Evolutionary conservation across 2,329 filamentous ascomycete genomes (phyloP).

Genomic region (Penicillium thymicola): DNA sequence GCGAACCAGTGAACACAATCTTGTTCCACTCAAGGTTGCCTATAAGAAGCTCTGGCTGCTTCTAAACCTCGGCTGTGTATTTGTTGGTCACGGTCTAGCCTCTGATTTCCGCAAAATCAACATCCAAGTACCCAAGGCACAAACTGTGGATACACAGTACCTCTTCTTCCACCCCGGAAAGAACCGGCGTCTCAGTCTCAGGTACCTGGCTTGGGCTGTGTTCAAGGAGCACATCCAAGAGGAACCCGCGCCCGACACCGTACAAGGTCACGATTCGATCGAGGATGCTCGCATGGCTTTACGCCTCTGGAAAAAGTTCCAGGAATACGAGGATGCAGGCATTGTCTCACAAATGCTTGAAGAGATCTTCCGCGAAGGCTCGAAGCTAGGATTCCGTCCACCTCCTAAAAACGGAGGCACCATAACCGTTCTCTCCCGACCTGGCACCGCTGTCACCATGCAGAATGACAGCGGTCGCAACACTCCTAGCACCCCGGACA

Average conservation of each 20-base stretch:
- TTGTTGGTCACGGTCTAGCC: conserved; percentile 88
- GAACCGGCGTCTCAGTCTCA: conserved; percentile 81
- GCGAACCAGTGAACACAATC: conserved; percentile 71
- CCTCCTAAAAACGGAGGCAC: conserved; percentile 43
- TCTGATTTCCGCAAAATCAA: conserved; percentile 98
- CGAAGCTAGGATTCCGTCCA: conserved; percentile 57
- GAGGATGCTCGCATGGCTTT: conserved; percentile 91
- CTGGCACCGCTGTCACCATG: conserved; percentile 39
- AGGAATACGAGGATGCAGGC: conserved; percentile 83
- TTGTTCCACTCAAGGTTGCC: conserved; percentile 82
- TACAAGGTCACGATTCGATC: conserved; percentile 75
- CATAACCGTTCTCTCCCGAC: conserved; percentile 34
- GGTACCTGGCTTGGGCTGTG: conserved; percentile 87
- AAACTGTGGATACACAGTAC: conserved; percentile 92
- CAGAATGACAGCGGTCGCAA: conserved; percentile 41
- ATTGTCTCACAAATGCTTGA: conserved; percentile 78
- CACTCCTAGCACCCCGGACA: conserved; percentile 41
- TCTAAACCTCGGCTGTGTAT: conserved; percentile 88
- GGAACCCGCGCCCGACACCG: conserved; percentile 53
- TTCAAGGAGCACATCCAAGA: conserved; percentile 93
- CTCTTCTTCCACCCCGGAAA: conserved; percentile 80
- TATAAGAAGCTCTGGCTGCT: conserved; percentile 99
- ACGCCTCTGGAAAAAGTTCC: conserved; percentile 82
- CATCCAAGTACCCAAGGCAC: conserved; percentile 84
- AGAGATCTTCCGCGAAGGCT: conserved; percentile 73